Evolutionary conservation across 1,284 basidiomycete genomes (phyloP).

Genomic region (Microbotryum silenes-acaulis): DNA sequence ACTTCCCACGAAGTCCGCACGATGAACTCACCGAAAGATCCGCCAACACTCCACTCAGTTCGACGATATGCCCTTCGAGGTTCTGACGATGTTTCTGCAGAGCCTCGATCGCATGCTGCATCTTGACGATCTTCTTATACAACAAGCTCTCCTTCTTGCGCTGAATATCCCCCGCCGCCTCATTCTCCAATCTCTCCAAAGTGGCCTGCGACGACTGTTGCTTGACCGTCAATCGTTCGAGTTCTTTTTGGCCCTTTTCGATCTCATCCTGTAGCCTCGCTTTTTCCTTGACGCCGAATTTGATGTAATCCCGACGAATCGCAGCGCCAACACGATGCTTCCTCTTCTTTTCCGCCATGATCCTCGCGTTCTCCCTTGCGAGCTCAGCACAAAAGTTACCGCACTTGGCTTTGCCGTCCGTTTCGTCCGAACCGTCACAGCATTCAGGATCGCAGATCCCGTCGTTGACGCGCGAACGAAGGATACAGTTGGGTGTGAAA

Average conservation of each 20-base stretch:
- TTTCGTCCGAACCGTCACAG: constrained; percentile 96
- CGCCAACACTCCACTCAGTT: constrained; percentile 75
- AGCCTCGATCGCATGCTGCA: constrained; percentile 66
- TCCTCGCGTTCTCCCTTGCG: constrained; percentile 61
- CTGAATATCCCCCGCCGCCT: constrained; percentile 36
- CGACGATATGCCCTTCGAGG: constrained; percentile 63
- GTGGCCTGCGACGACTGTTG: constrained; percentile 54
- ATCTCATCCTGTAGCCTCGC: constrained; percentile 60
- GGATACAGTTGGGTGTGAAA: constrained; percentile 71
- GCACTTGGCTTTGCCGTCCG: constrained; percentile 58
- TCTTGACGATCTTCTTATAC: constrained; percentile 64
- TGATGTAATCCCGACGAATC: constrained; percentile 79
- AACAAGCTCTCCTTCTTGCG: constrained; percentile 67
- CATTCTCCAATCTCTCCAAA: constrained; percentile 33
- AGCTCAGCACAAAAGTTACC: constrained; percentile 68
- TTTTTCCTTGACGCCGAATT: constrained; percentile 79
- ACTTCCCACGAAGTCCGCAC: not conserved
- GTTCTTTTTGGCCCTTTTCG: constrained; percentile 42
- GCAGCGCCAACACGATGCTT: constrained; percentile 69
- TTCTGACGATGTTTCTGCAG: constrained; percentile 64
- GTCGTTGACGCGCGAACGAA: constrained; percentile 80
- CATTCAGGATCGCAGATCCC: constrained; percentile 91
- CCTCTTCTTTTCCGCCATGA: constrained; percentile 60
- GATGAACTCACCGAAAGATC: constrained; percentile 55
- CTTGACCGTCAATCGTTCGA: constrained; percentile 47